phyloP scores from a whole-genome alignment of 2,329 filamentous ascomycete species.

The Juglanconis sp. region DNA sequence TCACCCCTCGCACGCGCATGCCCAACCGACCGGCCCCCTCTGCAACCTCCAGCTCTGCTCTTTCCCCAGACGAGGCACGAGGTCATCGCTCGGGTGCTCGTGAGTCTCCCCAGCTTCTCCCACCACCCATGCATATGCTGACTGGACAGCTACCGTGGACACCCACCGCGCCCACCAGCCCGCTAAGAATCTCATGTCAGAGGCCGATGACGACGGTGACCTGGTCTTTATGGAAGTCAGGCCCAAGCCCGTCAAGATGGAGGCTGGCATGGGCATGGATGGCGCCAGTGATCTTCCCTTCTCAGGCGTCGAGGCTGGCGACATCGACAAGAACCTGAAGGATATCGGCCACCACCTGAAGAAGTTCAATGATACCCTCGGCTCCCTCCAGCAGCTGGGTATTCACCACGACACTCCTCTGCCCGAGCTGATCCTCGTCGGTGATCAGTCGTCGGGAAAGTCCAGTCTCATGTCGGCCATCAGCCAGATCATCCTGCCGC shows the following conservation, averaged over 20 bases:
- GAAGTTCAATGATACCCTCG: conserved; percentile 62
- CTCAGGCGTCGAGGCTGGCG: conserved; percentile 10
- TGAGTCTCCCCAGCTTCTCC: conserved; percentile 15
- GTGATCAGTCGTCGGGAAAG: conserved; percentile 83
- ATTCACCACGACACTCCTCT: conserved; percentile 69
- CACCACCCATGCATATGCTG: not conserved
- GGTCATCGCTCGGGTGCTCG: conserved; percentile 24
- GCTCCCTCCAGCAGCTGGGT: conserved; percentile 67
- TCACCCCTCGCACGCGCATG: conserved; percentile 1
- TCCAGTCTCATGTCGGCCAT: conserved; percentile 65
- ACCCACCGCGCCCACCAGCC: conserved; percentile 19
- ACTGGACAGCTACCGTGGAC: conserved; percentile 26
- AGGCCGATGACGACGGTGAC: conserved; percentile 23
- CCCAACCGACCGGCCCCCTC: conserved; percentile 11
- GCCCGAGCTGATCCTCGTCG: conserved; percentile 78
- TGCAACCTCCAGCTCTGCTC: conserved; percentile 3
- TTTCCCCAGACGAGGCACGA: conserved; percentile 8
- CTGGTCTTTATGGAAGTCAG: conserved; percentile 28
- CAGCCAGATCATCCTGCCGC: conserved; percentile 67
- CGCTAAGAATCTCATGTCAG: not conserved
- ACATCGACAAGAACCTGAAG: conserved; percentile 37
- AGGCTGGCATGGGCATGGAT: not conserved
- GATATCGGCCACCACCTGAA: conserved; percentile 63
- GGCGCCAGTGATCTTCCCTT: conserved; percentile 25
- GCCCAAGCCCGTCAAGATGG: conserved; percentile 9